Conservation (phyloP, 805 yeast genomes). For the Sugiyamaella smithiae region DNA sequence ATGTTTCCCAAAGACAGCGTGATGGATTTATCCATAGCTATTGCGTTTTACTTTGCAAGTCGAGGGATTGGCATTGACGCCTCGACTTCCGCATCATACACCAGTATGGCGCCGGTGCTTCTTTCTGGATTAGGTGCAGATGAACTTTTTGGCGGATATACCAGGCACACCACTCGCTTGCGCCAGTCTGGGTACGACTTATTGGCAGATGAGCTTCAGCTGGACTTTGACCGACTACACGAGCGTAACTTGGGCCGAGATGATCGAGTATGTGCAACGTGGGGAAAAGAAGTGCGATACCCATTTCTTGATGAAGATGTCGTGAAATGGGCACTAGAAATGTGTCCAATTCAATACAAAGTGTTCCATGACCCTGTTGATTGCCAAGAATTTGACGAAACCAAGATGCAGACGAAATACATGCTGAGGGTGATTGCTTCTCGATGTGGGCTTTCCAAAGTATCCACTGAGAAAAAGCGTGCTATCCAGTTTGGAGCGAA, state of each 20-base stretch:
- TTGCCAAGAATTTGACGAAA: constrained; percentile 4
- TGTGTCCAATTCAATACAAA: constrained; percentile 39
- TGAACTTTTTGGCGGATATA: constrained; percentile 94
- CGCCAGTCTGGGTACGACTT: constrained; percentile 39
- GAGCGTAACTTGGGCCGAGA: constrained; percentile 85
- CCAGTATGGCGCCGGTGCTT: constrained; percentile 53
- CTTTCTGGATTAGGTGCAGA: constrained; percentile 97
- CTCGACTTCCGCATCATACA: constrained; percentile 33
- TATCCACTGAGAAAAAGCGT: constrained; percentile 74
- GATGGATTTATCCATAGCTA: constrained; percentile 93
- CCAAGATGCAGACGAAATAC: constrained; percentile 43
- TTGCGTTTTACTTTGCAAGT: constrained; percentile 92
- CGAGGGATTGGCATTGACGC: constrained; percentile 46
- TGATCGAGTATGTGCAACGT: constrained; percentile 77
- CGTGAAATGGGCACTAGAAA: constrained; percentile 38
- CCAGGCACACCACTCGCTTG: constrained; percentile 57
- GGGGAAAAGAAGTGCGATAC: constrained; percentile 89
- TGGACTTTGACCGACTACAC: constrained; percentile 72
- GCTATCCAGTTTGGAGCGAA: constrained; percentile 97
- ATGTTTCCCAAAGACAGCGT: constrained; percentile 87
- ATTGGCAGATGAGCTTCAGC: constrained; percentile 57
- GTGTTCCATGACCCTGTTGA: constrained; percentile 14
- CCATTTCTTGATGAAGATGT: constrained; percentile 74
- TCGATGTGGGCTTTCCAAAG: constrained; percentile 46
- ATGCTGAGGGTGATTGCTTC: constrained; percentile 63